phyloP scores from a whole-genome alignment of 1,284 basidiomycete species.

The Sanguinoderma infundibulare region DNA sequence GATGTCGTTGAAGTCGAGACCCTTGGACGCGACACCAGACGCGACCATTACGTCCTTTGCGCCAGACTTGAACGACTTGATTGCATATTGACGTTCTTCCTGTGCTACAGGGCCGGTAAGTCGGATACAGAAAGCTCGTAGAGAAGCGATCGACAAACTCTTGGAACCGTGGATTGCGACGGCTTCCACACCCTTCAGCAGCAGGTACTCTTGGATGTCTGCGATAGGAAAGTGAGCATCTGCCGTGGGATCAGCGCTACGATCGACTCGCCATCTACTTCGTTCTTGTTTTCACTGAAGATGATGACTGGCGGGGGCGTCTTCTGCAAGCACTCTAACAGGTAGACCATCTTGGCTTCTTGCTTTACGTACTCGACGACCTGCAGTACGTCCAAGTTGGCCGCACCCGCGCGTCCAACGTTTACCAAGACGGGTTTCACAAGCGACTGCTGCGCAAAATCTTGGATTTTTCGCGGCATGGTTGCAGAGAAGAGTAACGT shows the following conservation, averaged over 20 bases:
- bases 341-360: conserved; percentile 99
- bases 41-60: conserved; percentile 99
- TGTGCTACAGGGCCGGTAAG: conserved; percentile 63
- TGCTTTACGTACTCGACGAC: conserved; percentile 99
- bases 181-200: conserved; percentile 97
- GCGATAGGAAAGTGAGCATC: not conserved
- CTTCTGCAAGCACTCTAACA: conserved; percentile 97
- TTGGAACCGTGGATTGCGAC: conserved; percentile 99
- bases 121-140: not conserved
- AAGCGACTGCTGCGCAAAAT: conserved; percentile 95
- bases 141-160: conserved; percentile 55
- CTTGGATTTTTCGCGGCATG: conserved; percentile 98
- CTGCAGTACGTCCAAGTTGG: conserved; percentile 95
- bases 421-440: conserved; percentile 95
- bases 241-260: too few species aligned
- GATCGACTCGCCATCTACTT: conserved; percentile 83
- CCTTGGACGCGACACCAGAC: conserved; percentile 96
- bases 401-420: conserved; percentile 97
- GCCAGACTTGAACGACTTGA: conserved; percentile 95
- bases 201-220: conserved; percentile 98
- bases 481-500: conserved; percentile 98
- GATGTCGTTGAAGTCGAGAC: conserved; percentile 98
- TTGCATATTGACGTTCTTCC: conserved; percentile 99
- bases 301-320: conserved; percentile 98
- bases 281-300: conserved; percentile 99